Conservation (phyloP, 2,329 filamentous ascomycete genomes). For the Penicillium sclerotigenum region DNA sequence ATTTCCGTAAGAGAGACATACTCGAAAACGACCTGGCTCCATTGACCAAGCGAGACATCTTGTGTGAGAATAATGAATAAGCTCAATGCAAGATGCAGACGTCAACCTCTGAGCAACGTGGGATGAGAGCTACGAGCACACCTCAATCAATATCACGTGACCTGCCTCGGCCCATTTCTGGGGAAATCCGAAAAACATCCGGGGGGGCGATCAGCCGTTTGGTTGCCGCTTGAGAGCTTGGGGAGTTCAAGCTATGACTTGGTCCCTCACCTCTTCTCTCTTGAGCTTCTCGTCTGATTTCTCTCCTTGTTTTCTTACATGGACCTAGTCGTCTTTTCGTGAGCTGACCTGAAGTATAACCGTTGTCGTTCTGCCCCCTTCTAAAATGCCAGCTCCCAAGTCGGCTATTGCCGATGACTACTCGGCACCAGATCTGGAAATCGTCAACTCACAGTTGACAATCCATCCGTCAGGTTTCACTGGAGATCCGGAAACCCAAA, state of each 20-base stretch:
- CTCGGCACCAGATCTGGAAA: conserved; percentile 72
- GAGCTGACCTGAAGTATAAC: neutral
- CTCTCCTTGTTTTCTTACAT: neutral
- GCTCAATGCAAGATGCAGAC: neutral
- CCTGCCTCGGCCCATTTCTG: conserved; percentile 27
- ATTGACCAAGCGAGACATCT: conserved; percentile 32
- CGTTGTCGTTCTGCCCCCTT: neutral
- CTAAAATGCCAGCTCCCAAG: conserved; percentile 31
- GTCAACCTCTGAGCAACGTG: neutral
- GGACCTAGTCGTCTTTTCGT: neutral
- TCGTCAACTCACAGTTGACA: conserved; percentile 69
- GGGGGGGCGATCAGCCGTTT: conserved; percentile 23
- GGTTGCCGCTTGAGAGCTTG: conserved; percentile 22
- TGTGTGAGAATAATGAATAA: conserved; percentile 1
- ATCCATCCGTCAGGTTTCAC: conserved; percentile 68
- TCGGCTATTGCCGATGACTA: conserved; percentile 31
- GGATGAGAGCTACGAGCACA: conserved; percentile 5
- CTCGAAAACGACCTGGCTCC: conserved; percentile 27
- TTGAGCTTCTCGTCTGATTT: neutral
- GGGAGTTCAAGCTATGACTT: conserved; percentile 18
- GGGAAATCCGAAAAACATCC: conserved; percentile 22
- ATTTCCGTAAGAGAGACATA: conserved; percentile 17
- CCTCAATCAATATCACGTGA: conserved; percentile 18
- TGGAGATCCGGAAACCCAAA: conserved; percentile 34
- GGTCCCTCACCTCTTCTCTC: neutral